Conservation (phyloP, 2,329 filamentous ascomycete species). For the Elsinoe australis region DNA sequence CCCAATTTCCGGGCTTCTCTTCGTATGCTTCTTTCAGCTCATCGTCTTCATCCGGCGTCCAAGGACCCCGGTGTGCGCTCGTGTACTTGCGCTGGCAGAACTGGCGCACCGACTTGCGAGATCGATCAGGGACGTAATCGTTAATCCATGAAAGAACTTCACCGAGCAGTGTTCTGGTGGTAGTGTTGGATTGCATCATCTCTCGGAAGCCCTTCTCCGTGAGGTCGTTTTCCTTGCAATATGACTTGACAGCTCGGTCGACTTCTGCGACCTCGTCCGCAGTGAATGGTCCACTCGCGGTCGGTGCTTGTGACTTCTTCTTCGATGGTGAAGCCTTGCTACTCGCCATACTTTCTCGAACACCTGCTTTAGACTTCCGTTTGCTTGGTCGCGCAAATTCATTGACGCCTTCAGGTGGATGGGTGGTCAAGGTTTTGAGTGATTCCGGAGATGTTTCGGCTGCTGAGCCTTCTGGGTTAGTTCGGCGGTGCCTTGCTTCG, state of each 20-base stretch:
- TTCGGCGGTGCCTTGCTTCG: too few relatives aligned
- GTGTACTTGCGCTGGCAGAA: slow-evolving; percentile 56
- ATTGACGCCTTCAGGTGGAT: not conserved
- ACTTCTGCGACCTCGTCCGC: slow-evolving; percentile 15
- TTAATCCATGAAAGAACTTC: not conserved
- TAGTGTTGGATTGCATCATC: slow-evolving; percentile 15
- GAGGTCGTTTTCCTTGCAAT: not conserved
- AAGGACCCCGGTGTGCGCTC: slow-evolving; percentile 52
- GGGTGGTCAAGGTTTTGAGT: not conserved
- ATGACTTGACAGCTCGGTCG: slow-evolving; percentile 3
- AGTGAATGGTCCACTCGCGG: slow-evolving; percentile 17
- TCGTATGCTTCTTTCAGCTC: slow-evolving; percentile 44
- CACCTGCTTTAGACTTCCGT: slow-evolving; percentile 1
- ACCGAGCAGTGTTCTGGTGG: not conserved
- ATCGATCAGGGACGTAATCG: slow-evolving; percentile 15
- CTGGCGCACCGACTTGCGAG: slow-evolving; percentile 29
- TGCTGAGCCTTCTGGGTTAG: too few relatives aligned
- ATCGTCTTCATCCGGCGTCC: slow-evolving; percentile 53
- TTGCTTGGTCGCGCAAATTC: slow-evolving; percentile 4
- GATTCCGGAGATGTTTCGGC: not conserved
- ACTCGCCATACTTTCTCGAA: not conserved
- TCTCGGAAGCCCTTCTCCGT: slow-evolving; percentile 8
- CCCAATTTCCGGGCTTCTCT: slow-evolving; percentile 52
- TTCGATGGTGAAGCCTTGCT: not conserved
- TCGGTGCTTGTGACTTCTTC: too few relatives aligned